Conservation (phyloP, 139 green algal species). For the Chlamydomonas eustigma region DNA sequence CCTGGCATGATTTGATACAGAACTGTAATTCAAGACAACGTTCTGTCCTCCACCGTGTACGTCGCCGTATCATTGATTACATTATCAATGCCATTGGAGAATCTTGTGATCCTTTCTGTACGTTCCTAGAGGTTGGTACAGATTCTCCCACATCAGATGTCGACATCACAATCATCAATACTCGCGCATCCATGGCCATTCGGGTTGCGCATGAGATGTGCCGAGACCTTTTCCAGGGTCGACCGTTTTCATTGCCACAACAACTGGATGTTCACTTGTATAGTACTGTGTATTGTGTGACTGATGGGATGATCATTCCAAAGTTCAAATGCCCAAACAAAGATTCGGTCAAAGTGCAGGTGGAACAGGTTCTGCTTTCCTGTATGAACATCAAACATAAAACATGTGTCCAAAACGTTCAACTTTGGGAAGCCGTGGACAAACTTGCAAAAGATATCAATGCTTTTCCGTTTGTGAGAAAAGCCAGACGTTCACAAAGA, state of each 20-base stretch:
- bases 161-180: not conserved
- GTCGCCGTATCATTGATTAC: too few relatives aligned
- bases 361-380: not conserved
- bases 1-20: too few relatives aligned
- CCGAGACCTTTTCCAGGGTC: not conserved
- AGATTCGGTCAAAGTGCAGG: not conserved
- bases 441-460: too few relatives aligned
- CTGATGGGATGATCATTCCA: not conserved
- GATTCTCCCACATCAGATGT: not conserved
- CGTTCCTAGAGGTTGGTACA: not conserved
- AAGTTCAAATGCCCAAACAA: not conserved
- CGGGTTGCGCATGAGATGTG: not conserved
- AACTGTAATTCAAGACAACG: too few relatives aligned
- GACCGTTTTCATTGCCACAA: not conserved
- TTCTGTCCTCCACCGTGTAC: too few relatives aligned
- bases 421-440: too few relatives aligned
- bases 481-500: not conserved
- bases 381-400: not conserved
- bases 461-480: not conserved
- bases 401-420: not conserved
- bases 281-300: not conserved
- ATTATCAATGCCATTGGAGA: too few relatives aligned
- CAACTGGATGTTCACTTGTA: not conserved
- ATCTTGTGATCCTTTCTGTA: conserved; percentile 1
- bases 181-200: not conserved